Percentiles rank a stretch among this genome's conserved stretches.
Conservation (phyloP, 2,329 filamentous ascomycete genomes). For the Diaporthe amygdali region DNA sequence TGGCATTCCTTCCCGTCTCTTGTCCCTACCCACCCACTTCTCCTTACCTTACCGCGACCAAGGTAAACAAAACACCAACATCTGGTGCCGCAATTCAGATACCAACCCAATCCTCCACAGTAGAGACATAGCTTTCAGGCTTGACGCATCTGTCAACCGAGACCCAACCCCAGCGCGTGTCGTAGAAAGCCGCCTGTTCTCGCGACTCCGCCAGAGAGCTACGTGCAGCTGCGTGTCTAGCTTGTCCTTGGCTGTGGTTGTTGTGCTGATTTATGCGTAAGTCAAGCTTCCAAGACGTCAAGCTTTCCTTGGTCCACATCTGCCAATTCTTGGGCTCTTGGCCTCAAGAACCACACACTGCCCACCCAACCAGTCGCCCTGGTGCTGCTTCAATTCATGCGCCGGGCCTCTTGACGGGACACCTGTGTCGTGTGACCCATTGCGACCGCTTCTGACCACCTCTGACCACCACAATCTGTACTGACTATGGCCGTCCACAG, state of each 20-base stretch:
- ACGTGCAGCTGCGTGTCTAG: not conserved
- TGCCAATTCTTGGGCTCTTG: constrained; percentile 15
- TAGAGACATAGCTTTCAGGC: not conserved
- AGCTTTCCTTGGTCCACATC: constrained; percentile 11
- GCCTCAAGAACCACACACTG: not conserved
- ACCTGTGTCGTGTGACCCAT: not conserved
- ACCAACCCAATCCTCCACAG: not conserved
- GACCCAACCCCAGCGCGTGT: not conserved
- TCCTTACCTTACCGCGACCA: not conserved
- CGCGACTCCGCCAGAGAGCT: not conserved
- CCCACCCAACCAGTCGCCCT: not conserved
- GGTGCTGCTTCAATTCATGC: not conserved
- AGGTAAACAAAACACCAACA: not conserved
- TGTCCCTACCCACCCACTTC: not conserved
- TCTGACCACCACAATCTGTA: not conserved
- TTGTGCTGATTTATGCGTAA: constrained; percentile 25
- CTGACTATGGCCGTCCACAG: constrained; percentile 23
- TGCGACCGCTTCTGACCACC: not conserved
- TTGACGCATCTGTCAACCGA: not conserved
- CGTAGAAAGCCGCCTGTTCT: too few relatives aligned
- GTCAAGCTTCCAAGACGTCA: constrained; percentile 16
- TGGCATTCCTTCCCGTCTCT: not conserved
- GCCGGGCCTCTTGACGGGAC: not conserved
- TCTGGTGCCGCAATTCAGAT: not conserved
- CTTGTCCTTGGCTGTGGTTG: constrained; percentile 11